Evolutionary conservation across 2,329 filamentous ascomycete species (phyloP).

Genomic region (Ophiostoma angusticollis): DNA sequence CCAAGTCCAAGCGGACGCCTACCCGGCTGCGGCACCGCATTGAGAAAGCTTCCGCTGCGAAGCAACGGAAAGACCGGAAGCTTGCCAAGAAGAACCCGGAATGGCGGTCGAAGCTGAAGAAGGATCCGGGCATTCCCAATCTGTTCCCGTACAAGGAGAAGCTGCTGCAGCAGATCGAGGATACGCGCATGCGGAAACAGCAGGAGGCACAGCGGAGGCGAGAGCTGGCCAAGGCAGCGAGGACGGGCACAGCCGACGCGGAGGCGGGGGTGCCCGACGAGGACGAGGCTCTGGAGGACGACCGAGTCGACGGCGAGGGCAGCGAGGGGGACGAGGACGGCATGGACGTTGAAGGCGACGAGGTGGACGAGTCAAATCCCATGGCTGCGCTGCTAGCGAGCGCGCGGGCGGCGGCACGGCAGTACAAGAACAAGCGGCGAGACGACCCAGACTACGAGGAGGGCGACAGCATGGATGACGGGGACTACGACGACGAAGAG

Average conservation of each 20-base stretch:
- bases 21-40: slow-evolving; percentile 92
- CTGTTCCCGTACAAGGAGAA: slow-evolving; percentile 96
- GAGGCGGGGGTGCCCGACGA: slow-evolving; percentile 29
- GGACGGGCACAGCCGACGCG: slow-evolving; percentile 31
- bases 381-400: slow-evolving; percentile 87
- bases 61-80: slow-evolving; percentile 84
- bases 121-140: slow-evolving; percentile 95
- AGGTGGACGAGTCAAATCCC: slow-evolving; percentile 62
- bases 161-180: slow-evolving; percentile 87
- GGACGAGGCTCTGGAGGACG: slow-evolving; percentile 29
- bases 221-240: slow-evolving; percentile 58
- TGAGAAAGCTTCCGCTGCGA: slow-evolving; percentile 77
- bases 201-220: slow-evolving; percentile 61
- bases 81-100: slow-evolving; percentile 89
- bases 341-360: slow-evolving; percentile 33
- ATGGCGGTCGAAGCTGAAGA: slow-evolving; percentile 92
- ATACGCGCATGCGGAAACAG: slow-evolving; percentile 65
- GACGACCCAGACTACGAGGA: slow-evolving; percentile 48
- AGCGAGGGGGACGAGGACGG: slow-evolving; percentile 42
- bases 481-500: slow-evolving; percentile 23
- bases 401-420: slow-evolving; percentile 61
- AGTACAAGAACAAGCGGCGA: slow-evolving; percentile 55
- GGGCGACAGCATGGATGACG: slow-evolving; percentile 26
- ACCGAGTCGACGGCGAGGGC: slow-evolving; percentile 35
- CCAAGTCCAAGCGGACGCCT: slow-evolving; percentile 83